Evolutionary conservation across 192 early-diverging fungal genomes (phyloP).

Genomic region (Backusella australiensis): DNA sequence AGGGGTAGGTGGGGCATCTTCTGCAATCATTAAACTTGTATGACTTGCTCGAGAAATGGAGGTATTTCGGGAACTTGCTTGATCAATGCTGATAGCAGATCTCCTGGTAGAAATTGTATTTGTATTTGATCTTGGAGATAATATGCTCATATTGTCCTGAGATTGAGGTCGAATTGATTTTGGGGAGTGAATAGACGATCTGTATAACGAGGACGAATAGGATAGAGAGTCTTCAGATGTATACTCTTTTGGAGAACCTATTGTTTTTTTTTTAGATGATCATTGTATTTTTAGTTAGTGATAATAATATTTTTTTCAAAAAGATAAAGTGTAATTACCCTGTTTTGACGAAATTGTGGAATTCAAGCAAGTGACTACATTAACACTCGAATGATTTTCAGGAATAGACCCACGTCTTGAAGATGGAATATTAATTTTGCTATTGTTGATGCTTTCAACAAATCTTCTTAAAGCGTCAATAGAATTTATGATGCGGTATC

Average conservation of each 20-base stretch:
- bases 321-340: not conserved
- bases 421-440: not conserved
- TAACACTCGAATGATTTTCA: not conserved
- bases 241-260: not conserved
- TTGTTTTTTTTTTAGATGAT: not conserved
- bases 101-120: not conserved
- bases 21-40: not conserved
- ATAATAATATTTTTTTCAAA: no score
- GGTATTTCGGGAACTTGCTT: not conserved
- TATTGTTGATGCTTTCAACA: not conserved
- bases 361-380: not conserved
- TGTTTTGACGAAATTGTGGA: not conserved
- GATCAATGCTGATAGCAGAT: not conserved
- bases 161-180: not conserved
- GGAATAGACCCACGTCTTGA: not conserved
- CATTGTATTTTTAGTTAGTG: not conserved
- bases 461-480: conserved; percentile 31
- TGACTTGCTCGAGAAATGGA: not conserved
- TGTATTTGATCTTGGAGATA: not conserved
- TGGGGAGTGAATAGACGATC: not conserved
- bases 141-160: not conserved
- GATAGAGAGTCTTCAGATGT: not conserved
- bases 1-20: not conserved
- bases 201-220: not conserved
- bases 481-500: conserved; percentile 58